Percentiles rank a stretch among this genome's conserved stretches.
Conservation (phyloP, 352 stramenopile species). For the Pythium volutum region DNA sequence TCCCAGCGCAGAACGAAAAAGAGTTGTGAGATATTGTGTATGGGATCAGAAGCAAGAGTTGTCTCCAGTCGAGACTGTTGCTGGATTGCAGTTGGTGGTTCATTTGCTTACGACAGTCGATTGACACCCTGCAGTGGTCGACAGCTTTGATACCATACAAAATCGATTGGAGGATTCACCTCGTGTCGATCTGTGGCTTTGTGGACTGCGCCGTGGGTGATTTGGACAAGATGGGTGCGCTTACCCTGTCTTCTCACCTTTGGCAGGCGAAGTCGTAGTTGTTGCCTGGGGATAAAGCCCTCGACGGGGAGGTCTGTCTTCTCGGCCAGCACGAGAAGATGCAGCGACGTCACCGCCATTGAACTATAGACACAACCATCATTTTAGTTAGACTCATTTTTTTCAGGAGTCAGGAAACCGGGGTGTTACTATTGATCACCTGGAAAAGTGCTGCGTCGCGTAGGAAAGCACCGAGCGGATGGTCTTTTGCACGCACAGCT, state of each 20-base stretch:
- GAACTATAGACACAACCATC: conserved; percentile 24
- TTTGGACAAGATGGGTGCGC: conserved; percentile 8
- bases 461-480: conserved; percentile 45
- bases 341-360: conserved; percentile 43
- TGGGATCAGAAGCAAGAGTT: not conserved
- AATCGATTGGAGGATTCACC: not conserved
- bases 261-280: conserved; percentile 51
- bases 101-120: conserved; percentile 8
- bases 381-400: not conserved
- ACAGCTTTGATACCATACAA: conserved; percentile 19
- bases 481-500: conserved; percentile 62
- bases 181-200: not conserved
- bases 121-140: conserved; percentile 10
- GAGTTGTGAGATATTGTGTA: conserved; percentile 3
- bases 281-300: conserved; percentile 61
- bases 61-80: no score
- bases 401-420: not conserved
- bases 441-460: conserved; percentile 33
- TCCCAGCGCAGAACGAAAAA: conserved; percentile 2
- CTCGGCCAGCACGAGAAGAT: conserved; percentile 49
- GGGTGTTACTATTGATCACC: conserved; percentile 11
- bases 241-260: conserved; percentile 24
- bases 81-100: no score
- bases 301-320: conserved; percentile 27
- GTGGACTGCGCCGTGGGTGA: not conserved